Evolutionary conservation across 2,329 filamentous ascomycete genomes (phyloP).

Genomic region (Camptophora hylomeconis): DNA sequence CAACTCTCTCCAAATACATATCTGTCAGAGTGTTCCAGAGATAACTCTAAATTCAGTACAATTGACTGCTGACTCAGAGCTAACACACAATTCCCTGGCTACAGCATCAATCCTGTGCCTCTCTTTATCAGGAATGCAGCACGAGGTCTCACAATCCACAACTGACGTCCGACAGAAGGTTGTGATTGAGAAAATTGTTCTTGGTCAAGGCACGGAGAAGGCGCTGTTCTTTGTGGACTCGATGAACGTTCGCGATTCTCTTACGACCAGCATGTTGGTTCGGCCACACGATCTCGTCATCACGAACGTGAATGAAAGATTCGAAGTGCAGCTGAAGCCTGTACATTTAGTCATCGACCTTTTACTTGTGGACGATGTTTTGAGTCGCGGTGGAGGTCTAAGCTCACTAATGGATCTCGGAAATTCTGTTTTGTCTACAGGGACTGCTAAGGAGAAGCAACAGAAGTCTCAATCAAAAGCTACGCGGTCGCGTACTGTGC

Average conservation of each 20-base stretch:
- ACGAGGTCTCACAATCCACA: no score
- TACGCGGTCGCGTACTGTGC: slow-evolving; percentile 36
- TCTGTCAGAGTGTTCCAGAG: no score
- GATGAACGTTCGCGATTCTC: slow-evolving; percentile 29
- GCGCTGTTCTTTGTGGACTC: slow-evolving; percentile 40
- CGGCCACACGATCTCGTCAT: slow-evolving; percentile 13
- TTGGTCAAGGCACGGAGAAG: slow-evolving; percentile 36
- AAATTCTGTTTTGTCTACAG: slow-evolving; percentile 64
- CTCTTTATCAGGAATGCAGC: no score
- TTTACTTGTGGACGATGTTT: slow-evolving; percentile 68
- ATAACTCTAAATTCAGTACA: no score
- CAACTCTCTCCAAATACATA: no score
- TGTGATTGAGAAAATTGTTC: slow-evolving; percentile 28
- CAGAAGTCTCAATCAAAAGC: slow-evolving; percentile 13
- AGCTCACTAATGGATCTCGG: slow-evolving; percentile 84
- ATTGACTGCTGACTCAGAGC: no score
- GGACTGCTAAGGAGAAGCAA: slow-evolving; percentile 31
- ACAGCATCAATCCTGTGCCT: slow-evolving; percentile 4
- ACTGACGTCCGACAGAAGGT: slow-evolving; percentile 8
- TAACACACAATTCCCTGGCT: no score
- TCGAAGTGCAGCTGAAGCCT: slow-evolving; percentile 64
- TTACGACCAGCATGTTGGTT: slow-evolving; percentile 16
- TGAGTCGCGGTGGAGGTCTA: slow-evolving; percentile 79
- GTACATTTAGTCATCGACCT: slow-evolving; percentile 65
- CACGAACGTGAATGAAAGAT: slow-evolving; percentile 10